Base-by-base conservation (phyloP, 2,329 filamentous ascomycete species). In the Neonectria faginata region DNA sequence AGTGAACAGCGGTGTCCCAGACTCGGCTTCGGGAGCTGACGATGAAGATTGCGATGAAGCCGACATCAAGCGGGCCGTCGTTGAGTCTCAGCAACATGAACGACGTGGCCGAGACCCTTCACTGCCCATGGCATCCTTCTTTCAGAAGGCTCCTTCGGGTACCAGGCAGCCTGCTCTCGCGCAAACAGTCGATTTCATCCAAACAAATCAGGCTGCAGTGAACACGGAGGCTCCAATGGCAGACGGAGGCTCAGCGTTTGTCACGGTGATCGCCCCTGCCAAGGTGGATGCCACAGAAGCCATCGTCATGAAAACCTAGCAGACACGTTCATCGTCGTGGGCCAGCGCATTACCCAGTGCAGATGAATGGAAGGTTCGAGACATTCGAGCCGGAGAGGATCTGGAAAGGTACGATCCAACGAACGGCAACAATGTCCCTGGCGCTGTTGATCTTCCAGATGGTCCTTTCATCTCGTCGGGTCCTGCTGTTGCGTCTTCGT, bases 1-100 rank as follows among this genome's bases (percentile, higher is more conserved):
- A 12, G 29, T 58, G 27, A 55, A 42, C 8, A 31, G 16, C 48
- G 51, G 22, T 11, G 16, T 25, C 25, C 9, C 59, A 39, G 36
- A 16, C 42, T 36, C 27, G 45, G 16, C 47, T 12, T 14, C 51
- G 10, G 41, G 39, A 44, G 31, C 64, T 39, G 31, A 20, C 8
- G 57, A 36, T 11, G 33, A 64, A 14, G 36, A 44, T 3, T 44
- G 42, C 22, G 52, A 55, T n/a, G 59, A 51, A 3, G 14, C 25
- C 16, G 44, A 56, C 3, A 6, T 10, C n/a, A 53, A 59, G 48
- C 57, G 57, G 8, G 39, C 53, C 22, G 12, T 29, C 8, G 4
- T 25, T 22, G 47, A 16, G 8, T 27, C 10, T 44, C 50, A 29
- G 50, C 16, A 18, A 16, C n/a, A 8, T 41, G 7, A 3, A 41